Base-by-base conservation (phyloP, 306 rosid species). In the Rubus idaeus region DNA sequence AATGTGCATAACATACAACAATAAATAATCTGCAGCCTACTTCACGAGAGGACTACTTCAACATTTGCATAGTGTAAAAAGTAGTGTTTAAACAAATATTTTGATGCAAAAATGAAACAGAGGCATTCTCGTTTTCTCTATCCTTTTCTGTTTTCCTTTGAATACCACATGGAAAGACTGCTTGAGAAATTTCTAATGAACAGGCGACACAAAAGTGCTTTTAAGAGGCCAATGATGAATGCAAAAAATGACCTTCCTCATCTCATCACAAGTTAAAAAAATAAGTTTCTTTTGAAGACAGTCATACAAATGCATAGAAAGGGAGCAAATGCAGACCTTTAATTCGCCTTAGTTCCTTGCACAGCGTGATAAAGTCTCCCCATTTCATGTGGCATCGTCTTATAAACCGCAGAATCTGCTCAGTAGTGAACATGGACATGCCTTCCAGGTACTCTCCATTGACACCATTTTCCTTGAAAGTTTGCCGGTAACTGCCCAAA, bases 311-410 rank as follows among this genome's bases (percentile, higher is more conserved):
- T 55, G 51, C 26, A 73, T 42, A 37, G 73, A 63, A 40, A 61
- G 77, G 37, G 55, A 61, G 73, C 47, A 45, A 64, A 50, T 69
- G 71, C 82, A 73, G 52, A 95, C 99, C 99, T 91, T 95, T 95
- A 76, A 95, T 95, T 74, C 97, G 96, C 85, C 99, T 93, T 50
- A 95, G 91, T 78, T 95, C 99, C 92, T 92, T 92, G 82, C 99
- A 95, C 68, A 95, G 85, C 5, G 98, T 95, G 77, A 95, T 95
- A 85, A 95, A 95, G 79, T 95, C 99, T 71, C 99, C 98, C 99
- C 98, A 92, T 86, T 89, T 95, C 98, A 95, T 90, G 90, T 92
- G 98, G 79, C 98, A 92, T 65, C 97, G 95, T 89, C 98, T 88
- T 75, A 92, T 95, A 81, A 95, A 95, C 50, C 98, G 97, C 79